phyloP scores from a whole-genome alignment of 2,329 filamentous ascomycete genomes.

The Trichoderma endophyticum region DNA sequence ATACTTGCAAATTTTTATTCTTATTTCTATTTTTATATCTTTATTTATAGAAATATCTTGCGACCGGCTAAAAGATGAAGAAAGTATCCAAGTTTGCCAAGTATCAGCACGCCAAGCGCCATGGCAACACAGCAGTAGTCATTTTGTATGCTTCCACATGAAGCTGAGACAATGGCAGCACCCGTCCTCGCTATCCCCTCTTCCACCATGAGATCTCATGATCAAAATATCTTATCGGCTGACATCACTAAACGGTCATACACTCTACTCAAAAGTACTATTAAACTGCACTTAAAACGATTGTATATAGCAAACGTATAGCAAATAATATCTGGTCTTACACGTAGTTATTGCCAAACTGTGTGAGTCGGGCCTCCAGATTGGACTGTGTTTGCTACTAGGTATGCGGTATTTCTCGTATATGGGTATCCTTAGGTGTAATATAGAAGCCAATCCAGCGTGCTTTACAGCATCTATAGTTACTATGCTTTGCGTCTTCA shows the following conservation, averaged over 20 bases:
- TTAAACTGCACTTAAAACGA: not conserved
- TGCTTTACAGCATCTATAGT: not conserved
- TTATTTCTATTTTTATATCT: not conserved
- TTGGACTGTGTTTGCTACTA: not conserved
- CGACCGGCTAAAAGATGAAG: not conserved
- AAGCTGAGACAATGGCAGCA: not conserved
- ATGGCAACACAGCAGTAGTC: not conserved
- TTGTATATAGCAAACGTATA: not conserved
- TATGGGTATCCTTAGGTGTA: not conserved
- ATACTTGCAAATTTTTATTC: not conserved
- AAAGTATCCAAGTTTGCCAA: not conserved
- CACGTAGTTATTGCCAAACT: not conserved
- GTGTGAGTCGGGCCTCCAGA: not conserved
- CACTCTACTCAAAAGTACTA: not conserved
- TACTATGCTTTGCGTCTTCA: not conserved
- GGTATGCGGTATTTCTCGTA: not conserved
- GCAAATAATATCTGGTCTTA: not conserved
- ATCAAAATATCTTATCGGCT: not conserved
- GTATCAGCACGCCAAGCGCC: not conserved
- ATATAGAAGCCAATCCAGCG: not conserved
- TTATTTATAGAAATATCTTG: not conserved
- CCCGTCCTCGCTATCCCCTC: not conserved
- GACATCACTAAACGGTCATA: not conserved
- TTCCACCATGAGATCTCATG: not conserved
- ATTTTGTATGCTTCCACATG: not conserved